Percentiles rank a stretch among this genome's conserved stretches.
These are phyloP conservation scores for Arthroderma uncinatum DNA, from an alignment of 2,329 filamentous ascomycete genomes.

Conservation along the genomic window DNA sequence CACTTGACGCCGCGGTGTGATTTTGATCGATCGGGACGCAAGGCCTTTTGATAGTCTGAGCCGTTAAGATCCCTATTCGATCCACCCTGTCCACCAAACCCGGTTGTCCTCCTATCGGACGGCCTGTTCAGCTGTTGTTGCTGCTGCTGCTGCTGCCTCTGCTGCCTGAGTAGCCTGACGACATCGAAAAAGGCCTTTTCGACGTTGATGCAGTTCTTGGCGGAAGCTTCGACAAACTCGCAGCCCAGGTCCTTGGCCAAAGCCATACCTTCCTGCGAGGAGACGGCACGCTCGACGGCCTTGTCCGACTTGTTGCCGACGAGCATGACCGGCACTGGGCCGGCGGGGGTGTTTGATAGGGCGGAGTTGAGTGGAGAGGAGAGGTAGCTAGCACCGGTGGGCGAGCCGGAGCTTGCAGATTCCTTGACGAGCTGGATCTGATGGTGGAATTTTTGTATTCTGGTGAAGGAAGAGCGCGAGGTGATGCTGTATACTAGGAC, in stretches of 20 bases:
- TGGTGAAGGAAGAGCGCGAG: conserved; percentile 84
- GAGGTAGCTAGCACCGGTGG: conserved; percentile 40
- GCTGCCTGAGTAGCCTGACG: conserved; percentile 75
- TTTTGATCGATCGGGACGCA: conserved; percentile 30
- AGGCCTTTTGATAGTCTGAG: conserved; percentile 30
- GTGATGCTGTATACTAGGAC: conserved; percentile 98
- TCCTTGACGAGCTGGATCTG: conserved; percentile 98
- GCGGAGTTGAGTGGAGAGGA: conserved; percentile 41
- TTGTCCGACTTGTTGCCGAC: conserved; percentile 98
- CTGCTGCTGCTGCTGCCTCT: conserved; percentile 49
- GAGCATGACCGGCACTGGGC: conserved; percentile 80
- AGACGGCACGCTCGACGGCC: conserved; percentile 90
- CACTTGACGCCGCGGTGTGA: conserved; percentile 29
- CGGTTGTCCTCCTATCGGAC: conserved; percentile 29
- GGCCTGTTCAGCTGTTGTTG: conserved; percentile 18
- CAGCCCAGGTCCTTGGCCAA: conserved; percentile 85
- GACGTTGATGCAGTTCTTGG: conserved; percentile 96
- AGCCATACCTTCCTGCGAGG: conserved; percentile 87
- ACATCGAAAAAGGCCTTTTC: conserved; percentile 99
- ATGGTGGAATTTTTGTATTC: conserved; percentile 90
- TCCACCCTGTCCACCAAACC: conserved; percentile 21
- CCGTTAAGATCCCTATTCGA: conserved; percentile 17
- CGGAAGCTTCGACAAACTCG: conserved; percentile 93
- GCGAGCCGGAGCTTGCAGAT: conserved; percentile 50
- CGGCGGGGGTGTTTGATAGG: conserved; percentile 40